phyloP scores from a whole-genome alignment of 176 grass and related monocot genomes.

The Miscanthus lutarioriparius region DNA sequence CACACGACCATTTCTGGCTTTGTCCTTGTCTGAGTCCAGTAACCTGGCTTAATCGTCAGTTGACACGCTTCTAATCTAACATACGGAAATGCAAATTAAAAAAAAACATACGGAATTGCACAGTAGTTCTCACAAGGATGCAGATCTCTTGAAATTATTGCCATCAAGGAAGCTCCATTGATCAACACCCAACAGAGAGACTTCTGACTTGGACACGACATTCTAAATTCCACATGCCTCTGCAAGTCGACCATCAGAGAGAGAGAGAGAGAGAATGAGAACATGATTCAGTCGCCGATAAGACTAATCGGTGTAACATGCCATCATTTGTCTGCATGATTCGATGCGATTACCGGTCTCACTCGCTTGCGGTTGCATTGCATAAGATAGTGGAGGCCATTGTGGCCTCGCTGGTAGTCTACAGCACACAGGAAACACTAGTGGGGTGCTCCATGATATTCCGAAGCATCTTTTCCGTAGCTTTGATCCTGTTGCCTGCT shows the following conservation, averaged over 20 bases:
- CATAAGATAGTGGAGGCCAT: conserved; percentile 15
- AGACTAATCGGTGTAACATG: not conserved
- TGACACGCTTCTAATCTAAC: too few relatives aligned
- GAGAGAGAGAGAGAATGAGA: not conserved
- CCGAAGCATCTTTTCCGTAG: conserved; percentile 28
- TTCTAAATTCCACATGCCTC: not conserved
- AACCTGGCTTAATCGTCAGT: not conserved
- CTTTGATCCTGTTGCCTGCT: conserved; percentile 22
- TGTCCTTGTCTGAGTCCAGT: not conserved
- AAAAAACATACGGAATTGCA: not conserved
- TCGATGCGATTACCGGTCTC: not conserved
- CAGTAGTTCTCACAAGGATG: not conserved
- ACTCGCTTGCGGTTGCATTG: conserved; percentile 11
- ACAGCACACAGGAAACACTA: not conserved
- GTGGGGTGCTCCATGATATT: conserved; percentile 27
- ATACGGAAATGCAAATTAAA: not conserved
- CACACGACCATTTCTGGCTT: not conserved
- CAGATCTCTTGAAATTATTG: not conserved
- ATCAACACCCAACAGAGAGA: not conserved
- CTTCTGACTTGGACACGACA: not conserved
- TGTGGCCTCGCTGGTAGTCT: conserved; percentile 30
- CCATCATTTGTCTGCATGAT: conserved; percentile 26
- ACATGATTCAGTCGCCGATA: not conserved
- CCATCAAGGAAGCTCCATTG: not conserved
- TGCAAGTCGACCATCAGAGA: not conserved